Evolutionary conservation across 2,329 filamentous ascomycete genomes (phyloP).

Genomic region (Epichloe aotearoae): DNA sequence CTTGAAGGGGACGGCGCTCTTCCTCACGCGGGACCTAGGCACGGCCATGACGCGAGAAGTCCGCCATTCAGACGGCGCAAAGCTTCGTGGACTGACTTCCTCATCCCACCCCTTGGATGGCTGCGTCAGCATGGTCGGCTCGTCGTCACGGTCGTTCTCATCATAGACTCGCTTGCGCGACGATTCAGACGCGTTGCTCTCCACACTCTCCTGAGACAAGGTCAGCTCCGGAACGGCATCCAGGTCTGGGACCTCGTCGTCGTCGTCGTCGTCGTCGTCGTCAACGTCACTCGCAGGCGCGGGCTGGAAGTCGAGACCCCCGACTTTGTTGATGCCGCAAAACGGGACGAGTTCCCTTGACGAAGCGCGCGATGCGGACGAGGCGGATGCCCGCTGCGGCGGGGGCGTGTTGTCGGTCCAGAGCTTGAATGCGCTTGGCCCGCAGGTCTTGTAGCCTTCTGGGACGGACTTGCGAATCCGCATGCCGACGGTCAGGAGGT

Average conservation of each 20-base stretch:
- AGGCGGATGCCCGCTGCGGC: constrained; percentile 1
- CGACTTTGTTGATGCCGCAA: constrained; percentile 66
- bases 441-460: constrained; percentile 77
- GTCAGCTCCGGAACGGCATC: constrained; percentile 35
- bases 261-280: constrained; percentile 16
- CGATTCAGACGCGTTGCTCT: constrained; percentile 19
- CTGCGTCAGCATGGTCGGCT: not conserved
- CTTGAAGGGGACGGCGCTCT: constrained; percentile 10
- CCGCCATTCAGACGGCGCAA: constrained; percentile 23
- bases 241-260: constrained; percentile 17
- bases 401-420: constrained; percentile 26
- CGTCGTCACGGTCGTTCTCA: constrained; percentile 27
- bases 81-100: constrained; percentile 26
- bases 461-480: constrained; percentile 84
- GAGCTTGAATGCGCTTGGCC: constrained; percentile 36
- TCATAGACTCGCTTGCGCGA: constrained; percentile 36
- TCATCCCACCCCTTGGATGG: constrained; percentile 19
- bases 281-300: constrained; percentile 14
- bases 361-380: constrained; percentile 12
- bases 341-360: constrained; percentile 61
- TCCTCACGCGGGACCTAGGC: constrained; percentile 23
- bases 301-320: constrained; percentile 51
- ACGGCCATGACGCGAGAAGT: constrained; percentile 35
- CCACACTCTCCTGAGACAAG: constrained; percentile 41
- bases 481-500: constrained; percentile 88